Conservation (phyloP, 495 filamentous ascomycete genomes). For the Neurospora cerealis region DNA sequence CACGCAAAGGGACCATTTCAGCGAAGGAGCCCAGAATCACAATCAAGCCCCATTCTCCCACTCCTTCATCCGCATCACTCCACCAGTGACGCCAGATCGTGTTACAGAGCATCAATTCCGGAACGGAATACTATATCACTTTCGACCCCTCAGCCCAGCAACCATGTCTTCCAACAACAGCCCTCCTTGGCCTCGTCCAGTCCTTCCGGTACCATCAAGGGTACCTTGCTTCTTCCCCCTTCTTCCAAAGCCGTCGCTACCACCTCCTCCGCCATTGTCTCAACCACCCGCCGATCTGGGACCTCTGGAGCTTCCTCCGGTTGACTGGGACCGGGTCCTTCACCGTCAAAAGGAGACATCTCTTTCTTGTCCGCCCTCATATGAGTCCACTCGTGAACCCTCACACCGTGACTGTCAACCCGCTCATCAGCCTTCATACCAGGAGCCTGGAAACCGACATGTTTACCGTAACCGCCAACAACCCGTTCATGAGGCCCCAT, state of each 20-base stretch:
- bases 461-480: neutral
- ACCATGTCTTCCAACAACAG: neutral
- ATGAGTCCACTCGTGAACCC: neutral
- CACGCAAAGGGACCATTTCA: neutral
- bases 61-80: neutral
- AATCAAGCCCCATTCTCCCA: neutral
- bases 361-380: neutral
- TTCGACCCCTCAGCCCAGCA: neutral
- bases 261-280: no score
- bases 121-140: neutral
- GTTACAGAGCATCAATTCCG: neutral
- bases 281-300: neutral
- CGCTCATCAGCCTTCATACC: neutral
- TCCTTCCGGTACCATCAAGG: neutral
- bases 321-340: neutral
- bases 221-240: no score
- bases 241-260: neutral
- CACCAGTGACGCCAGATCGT: neutral
- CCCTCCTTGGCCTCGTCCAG: neutral
- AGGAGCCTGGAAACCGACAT: neutral
- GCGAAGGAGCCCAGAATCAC: no score
- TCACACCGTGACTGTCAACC: neutral
- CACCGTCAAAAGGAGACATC: neutral
- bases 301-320: neutral
- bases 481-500: neutral